Evolutionary conservation across 371 early-diverging fungal species (phyloP).

Genomic region (Apophysomyces elegans): DNA sequence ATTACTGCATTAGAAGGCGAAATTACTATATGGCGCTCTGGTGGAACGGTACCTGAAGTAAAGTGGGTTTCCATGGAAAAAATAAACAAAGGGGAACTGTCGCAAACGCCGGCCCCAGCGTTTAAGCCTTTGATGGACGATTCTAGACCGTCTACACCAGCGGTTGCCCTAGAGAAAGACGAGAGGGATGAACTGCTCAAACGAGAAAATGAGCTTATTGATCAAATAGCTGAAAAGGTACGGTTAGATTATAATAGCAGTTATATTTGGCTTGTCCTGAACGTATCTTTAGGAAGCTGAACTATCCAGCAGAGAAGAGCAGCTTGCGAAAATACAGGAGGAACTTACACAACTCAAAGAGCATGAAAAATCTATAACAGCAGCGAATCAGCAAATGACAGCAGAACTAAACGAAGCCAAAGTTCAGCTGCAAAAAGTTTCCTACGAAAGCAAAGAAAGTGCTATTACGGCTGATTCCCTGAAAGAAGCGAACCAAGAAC

Average conservation of each 20-base stretch:
- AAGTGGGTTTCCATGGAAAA: conserved; percentile 78
- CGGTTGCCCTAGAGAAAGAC: conserved; percentile 74
- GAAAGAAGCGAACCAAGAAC: conserved; percentile 80
- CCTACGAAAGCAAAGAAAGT: conserved; percentile 85
- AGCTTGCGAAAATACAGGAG: conserved; percentile 59
- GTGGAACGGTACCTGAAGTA: conserved; percentile 71
- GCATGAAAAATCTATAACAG: conserved; percentile 52
- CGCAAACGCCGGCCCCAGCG: conserved; percentile 40
- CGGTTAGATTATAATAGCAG: background rate
- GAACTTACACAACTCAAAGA: conserved; percentile 70
- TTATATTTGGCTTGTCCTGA: background rate
- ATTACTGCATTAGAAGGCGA: conserved; percentile 84
- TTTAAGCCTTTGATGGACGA: conserved; percentile 41
- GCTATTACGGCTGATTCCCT: conserved; percentile 81
- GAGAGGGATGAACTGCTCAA: conserved; percentile 91
- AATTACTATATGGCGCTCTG: conserved; percentile 84
- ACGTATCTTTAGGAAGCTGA: conserved; percentile 55
- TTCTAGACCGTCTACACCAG: conserved; percentile 75
- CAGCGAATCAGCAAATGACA: conserved; percentile 75
- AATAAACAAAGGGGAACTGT: conserved; percentile 48
- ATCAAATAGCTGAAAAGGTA: conserved; percentile 82
- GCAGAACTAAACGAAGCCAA: conserved; percentile 71
- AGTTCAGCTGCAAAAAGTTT: conserved; percentile 82
- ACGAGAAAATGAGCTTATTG: conserved; percentile 91
- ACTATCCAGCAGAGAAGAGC: conserved; percentile 55